Conservation (phyloP, 345 rosid genomes). For the Citrus sinensis region DVS_A1.0 CM039165.1:33451501-33452000, state of each 20-base stretch:
- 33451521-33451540: slow-evolving; percentile 77
- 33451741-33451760: background rate
- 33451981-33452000: background rate
- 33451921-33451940: background rate
- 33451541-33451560: slow-evolving; percentile 71
- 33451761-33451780: background rate
- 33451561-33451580: slow-evolving; percentile 78
- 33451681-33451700: background rate
- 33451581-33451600: slow-evolving; percentile 82
- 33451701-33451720: background rate
- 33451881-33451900: background rate
- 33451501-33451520: slow-evolving; percentile 76
- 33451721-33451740: background rate
- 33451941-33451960: background rate
- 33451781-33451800: background rate
- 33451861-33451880: background rate
- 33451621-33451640: background rate
- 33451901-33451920: background rate
- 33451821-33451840: background rate
- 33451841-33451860: background rate
- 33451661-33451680: background rate
- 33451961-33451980: background rate
- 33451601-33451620: slow-evolving; percentile 9
- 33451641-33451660: background rate
- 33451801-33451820: background rate